Conservation (phyloP, 495 filamentous ascomycete genomes). For the Penicillium daleae region DNA sequence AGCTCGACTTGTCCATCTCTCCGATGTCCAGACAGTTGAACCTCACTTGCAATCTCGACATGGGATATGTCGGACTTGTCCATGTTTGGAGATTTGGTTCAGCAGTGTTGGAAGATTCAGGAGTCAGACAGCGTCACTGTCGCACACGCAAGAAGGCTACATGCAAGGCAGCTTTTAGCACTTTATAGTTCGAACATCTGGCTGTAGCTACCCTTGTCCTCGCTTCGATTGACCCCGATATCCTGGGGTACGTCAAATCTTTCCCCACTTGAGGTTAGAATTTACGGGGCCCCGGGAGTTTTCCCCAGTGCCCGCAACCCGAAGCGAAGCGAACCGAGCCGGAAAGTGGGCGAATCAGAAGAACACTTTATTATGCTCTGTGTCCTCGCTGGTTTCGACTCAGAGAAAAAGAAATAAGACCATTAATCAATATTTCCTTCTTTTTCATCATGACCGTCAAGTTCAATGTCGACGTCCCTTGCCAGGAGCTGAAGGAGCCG, state of each 20-base stretch:
- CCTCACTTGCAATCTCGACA: constrained; percentile 11
- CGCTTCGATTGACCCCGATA: constrained; percentile 4
- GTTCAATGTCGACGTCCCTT: constrained; percentile 16
- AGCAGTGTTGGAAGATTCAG: background rate
- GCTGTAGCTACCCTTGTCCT: background rate
- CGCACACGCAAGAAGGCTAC: background rate
- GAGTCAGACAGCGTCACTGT: constrained; percentile 2
- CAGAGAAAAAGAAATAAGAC: background rate
- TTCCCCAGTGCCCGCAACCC: constrained; percentile 4
- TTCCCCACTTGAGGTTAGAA: too few species aligned
- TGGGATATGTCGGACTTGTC: constrained; percentile 21
- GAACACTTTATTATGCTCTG: background rate
- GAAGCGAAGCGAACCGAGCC: constrained; percentile 10
- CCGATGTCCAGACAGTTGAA: background rate
- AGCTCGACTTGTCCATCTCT: constrained; percentile 22
- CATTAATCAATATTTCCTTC: background rate
- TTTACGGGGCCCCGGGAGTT: background rate
- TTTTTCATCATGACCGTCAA: constrained; percentile 5
- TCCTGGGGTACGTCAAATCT: constrained; percentile 2
- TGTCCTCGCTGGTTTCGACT: background rate
- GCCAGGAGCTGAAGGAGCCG: constrained; percentile 9
- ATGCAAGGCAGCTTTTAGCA: background rate
- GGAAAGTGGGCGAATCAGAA: constrained; percentile 3
- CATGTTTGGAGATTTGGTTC: constrained; percentile 8
- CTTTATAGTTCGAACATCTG: background rate